Base-by-base conservation (phyloP, 2,329 filamentous ascomycete species). In the Penicillium expansum region DNA sequence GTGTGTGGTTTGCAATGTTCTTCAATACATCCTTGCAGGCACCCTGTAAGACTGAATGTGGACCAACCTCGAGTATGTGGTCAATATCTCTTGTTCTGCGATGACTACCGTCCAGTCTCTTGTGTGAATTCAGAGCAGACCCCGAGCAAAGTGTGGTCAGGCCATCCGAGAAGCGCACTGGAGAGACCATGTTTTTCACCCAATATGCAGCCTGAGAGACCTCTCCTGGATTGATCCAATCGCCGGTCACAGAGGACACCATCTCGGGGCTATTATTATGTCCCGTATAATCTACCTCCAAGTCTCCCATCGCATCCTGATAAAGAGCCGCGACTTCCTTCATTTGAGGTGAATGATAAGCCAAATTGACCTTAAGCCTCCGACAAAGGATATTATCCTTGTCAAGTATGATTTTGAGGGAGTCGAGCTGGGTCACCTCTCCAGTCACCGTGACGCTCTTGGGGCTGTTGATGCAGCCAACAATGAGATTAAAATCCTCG, bases 41-140 rank as follows among this genome's bases (percentile, higher is more conserved):
- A 14, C 48, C 48, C 35, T 49, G 48, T 8, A 69, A 43, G 5
- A 64, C 61, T 8, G 59, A 51, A 37, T 70, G 66, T 13, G 69
- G 65, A 3, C 67, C 67, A 11, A 69, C 53, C 37, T 69, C 67
- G 14, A 56, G 52, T 41, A 51, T 61, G 38, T 48, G 59, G 22
- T 52, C 47, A 14, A 33, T 53, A 22, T 20, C 10, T 11, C 9
- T 32, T 13, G 42, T 13, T 20, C 42, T n/a, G 29, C 42, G 41
- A 11, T 43, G 49, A 14, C 49, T 42, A 11, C 38, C 37, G 13
- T 52, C 49, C 9, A 42, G 7, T 24, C 20, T 52, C n/a, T 24
- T 52, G 18, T 41, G 45, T 11, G 32, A 35, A n/a, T 49, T 39
- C 24, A 24, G 27, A 20, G 22, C 13, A 13, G 33, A 14, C 8